Evolutionary conservation across 2,329 filamentous ascomycete species (phyloP), one percentile per base, ranked within the genome.

Genomic region (Diaporthe ampelina): DNA sequence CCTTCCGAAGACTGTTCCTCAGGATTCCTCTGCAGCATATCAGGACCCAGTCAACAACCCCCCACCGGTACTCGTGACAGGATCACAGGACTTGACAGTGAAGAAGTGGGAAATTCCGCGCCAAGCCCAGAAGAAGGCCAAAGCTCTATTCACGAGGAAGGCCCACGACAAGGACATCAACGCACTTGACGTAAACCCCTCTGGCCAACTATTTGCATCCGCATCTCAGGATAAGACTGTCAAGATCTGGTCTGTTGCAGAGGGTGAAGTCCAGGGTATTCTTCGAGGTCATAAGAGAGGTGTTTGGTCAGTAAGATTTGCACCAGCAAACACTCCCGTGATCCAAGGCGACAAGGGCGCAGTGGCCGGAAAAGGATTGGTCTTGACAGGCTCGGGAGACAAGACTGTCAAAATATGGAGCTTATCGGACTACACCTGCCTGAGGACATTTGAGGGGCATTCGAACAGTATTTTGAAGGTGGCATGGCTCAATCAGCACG

Each of bases 91-190:
- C 81, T 94, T 95, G 80, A 99, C 97, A 0, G 90, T 99, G 78
- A 99, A 99, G 86, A 92, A 94, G 78, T 98, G 97, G 95, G 94
- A 98, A 76, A 91, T 96, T 29, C 90, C 91, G 1, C 89, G 90
- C 52, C 82, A 89, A 69, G 81, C 85, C 45, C 90, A 89, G 75
- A 88, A 89, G 73, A 87, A 89, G 13, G 85, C 91, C 13, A 87
- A 91, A 78, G 94, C 94, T 54, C 85, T 92, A 6, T 99, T 94
- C 82, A 98, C 97, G 0, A 91, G 97, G 73, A 97, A 98, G 83
- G 97, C 97, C 0, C 97, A 99, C 83, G 97, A 99, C 81, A 99
- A 99, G 82, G 97, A 99, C 78, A 99, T 99, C 84, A 99, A 99
- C 79, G 95, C 97, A 3, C 90, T 99, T 68, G 95, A 97, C 77